Evolutionary conservation across 805 yeast genomes (phyloP).

Genomic region (Candida hungchunana): DNA sequence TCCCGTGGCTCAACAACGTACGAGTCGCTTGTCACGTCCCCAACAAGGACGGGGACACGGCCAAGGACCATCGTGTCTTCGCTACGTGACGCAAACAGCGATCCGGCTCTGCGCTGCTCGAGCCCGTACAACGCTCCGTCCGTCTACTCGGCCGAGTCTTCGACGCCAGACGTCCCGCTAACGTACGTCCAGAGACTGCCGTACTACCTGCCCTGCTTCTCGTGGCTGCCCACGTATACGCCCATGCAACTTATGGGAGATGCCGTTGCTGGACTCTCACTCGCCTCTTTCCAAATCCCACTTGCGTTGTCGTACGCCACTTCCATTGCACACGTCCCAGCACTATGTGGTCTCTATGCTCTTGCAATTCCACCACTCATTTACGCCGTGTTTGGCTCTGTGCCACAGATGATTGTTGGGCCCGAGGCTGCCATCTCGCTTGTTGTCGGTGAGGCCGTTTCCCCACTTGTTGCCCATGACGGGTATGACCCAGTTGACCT

Average conservation of each 20-base stretch:
- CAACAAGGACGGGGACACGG: constrained; percentile 9
- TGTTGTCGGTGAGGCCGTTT: constrained; percentile 75
- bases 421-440: constrained; percentile 88
- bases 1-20: constrained; percentile 5
- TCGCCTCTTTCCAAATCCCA: constrained; percentile 91
- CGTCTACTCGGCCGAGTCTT: constrained; percentile 11
- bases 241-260: constrained; percentile 47
- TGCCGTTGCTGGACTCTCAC: constrained; percentile 74
- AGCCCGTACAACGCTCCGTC: constrained; percentile 8
- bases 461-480: constrained; percentile 44
- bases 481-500: constrained; percentile 47
- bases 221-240: constrained; percentile 60
- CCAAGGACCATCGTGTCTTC: constrained; percentile 22
- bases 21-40: constrained; percentile 11
- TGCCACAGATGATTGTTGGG: constrained; percentile 86
- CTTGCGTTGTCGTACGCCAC: constrained; percentile 70
- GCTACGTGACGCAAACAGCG: constrained; percentile 6
- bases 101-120: constrained; percentile 5
- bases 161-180: constrained; percentile 5
- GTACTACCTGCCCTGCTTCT: constrained; percentile 62
- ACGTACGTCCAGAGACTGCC: constrained; percentile 35
- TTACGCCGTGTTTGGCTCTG: constrained; percentile 76
- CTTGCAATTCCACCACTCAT: constrained; percentile 74
- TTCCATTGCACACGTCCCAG: constrained; percentile 79
- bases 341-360: constrained; percentile 73